Evolutionary conservation across 148 eudicot species (phyloP).

Genomic region (Vaccinium corymbosum): DNA sequence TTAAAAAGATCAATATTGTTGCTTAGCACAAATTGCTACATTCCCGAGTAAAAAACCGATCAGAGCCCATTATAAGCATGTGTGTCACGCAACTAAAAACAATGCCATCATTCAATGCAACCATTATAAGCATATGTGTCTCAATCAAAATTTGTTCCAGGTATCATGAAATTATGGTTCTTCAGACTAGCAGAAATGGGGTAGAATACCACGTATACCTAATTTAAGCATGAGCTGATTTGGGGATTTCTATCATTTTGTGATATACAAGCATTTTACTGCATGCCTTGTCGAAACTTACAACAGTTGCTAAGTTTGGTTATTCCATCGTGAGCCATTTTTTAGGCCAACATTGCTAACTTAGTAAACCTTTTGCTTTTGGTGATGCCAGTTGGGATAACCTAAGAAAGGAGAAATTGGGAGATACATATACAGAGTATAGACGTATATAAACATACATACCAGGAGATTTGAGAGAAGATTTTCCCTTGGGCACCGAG

Average conservation of each 20-base stretch:
- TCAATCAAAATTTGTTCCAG: background rate
- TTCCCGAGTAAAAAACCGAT: background rate
- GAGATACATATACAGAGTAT: background rate
- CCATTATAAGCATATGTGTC: background rate
- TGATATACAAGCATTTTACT: background rate
- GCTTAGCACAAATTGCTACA: background rate
- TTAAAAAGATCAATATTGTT: background rate
- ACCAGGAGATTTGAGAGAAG: conserved; percentile 31
- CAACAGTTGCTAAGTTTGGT: no score
- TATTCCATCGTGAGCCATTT: no score
- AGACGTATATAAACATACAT: background rate
- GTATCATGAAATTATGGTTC: background rate
- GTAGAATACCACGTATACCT: background rate
- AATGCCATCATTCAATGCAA: background rate
- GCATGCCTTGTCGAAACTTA: background rate
- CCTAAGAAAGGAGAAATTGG: background rate
- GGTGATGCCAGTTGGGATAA: no score
- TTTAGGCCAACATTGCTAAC: no score
- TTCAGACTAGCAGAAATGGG: background rate
- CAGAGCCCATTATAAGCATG: background rate
- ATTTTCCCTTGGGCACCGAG: conserved; percentile 24
- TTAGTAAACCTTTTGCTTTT: no score
- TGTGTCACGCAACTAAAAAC: background rate
- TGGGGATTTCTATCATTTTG: background rate
- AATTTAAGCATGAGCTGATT: background rate